These are phyloP conservation scores for Russula sp. DNA, from an alignment of 768 basidiomycete genomes.

Conservation along the genomic window DNA sequence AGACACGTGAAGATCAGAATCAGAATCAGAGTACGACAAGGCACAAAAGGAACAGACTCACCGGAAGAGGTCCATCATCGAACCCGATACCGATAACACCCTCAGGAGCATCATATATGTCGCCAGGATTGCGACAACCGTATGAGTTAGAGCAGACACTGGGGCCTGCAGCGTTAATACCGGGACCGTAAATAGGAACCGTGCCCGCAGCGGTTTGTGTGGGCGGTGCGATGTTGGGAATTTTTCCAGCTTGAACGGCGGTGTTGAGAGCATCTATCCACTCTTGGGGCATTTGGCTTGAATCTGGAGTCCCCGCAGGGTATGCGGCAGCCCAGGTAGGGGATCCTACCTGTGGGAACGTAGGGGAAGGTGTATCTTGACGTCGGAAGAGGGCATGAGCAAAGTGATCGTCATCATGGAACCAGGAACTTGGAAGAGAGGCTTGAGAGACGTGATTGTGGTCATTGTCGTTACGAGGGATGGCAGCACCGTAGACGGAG, in stretches of 20 bases:
- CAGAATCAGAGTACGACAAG: neutral
- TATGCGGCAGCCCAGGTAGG: slow-evolving; percentile 38
- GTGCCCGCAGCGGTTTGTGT: slow-evolving; percentile 32
- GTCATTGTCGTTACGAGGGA: slow-evolving; percentile 13
- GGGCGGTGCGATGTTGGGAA: slow-evolving; percentile 40
- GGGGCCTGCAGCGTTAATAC: slow-evolving; percentile 30
- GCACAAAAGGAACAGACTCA: neutral
- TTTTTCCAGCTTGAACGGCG: slow-evolving; percentile 38
- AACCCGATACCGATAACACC: slow-evolving; percentile 39
- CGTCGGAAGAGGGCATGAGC: slow-evolving; percentile 35
- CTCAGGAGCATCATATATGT: slow-evolving; percentile 42
- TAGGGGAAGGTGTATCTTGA: slow-evolving; percentile 8
- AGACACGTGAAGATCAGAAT: neutral
- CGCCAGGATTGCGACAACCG: slow-evolving; percentile 35
- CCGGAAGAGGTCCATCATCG: slow-evolving; percentile 41
- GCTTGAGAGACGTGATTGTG: slow-evolving; percentile 7
- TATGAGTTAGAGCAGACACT: slow-evolving; percentile 41
- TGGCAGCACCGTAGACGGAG: slow-evolving; percentile 11
- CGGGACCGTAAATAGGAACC: slow-evolving; percentile 25
- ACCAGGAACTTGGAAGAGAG: slow-evolving; percentile 33
- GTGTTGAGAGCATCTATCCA: slow-evolving; percentile 44
- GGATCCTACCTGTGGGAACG: slow-evolving; percentile 31
- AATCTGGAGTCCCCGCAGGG: slow-evolving; percentile 36
- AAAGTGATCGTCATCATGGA: slow-evolving; percentile 32
- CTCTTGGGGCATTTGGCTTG: slow-evolving; percentile 37